A percentile compares a stretch with the other conserved stretches of the same genome.
Conservation (phyloP, 768 basidiomycete genomes). For the Coprinellus micaceus region DNA sequence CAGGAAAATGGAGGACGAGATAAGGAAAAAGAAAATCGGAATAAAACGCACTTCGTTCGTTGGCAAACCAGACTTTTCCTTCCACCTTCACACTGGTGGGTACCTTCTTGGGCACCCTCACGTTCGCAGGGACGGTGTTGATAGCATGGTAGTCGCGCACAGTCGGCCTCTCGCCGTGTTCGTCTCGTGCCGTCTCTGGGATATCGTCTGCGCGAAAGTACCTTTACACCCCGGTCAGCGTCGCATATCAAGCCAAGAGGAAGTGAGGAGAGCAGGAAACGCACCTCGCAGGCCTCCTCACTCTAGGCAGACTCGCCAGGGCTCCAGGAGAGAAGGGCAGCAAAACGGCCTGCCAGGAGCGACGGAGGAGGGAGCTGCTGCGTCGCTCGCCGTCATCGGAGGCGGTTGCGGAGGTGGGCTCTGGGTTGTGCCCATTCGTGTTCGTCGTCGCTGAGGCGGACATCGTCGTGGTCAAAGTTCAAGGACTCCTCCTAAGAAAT, state of each 20-base stretch:
- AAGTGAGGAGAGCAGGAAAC: too few species aligned
- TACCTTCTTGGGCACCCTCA: conserved; percentile 80
- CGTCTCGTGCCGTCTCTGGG: conserved; percentile 52
- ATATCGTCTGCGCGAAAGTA: conserved; percentile 75
- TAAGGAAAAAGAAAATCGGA: not conserved
- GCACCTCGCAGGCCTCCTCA: conserved; percentile 39
- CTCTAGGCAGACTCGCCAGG: conserved; percentile 42
- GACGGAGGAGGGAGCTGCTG: conserved; percentile 30
- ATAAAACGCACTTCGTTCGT: conserved; percentile 74
- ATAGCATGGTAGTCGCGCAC: conserved; percentile 77
- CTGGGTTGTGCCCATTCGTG: too few species aligned
- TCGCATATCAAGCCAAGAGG: too few species aligned
- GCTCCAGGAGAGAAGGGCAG: conserved; percentile 69
- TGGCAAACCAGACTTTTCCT: conserved; percentile 96
- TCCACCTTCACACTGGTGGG: conserved; percentile 83
- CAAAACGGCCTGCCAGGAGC: conserved; percentile 56
- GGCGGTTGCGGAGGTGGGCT: too few species aligned
- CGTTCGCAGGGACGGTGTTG: conserved; percentile 55
- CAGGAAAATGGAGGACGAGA: too few species aligned
- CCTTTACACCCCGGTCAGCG: too few species aligned
- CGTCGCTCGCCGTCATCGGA: not conserved
- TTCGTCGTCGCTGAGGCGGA: too few species aligned
- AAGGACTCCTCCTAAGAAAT: too few species aligned
- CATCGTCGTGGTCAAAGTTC: too few species aligned
- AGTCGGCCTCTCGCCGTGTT: conserved; percentile 52